Evolutionary conservation across 805 yeast species (phyloP).

Genomic region (Maudiozyma saulgeensis): DNA sequence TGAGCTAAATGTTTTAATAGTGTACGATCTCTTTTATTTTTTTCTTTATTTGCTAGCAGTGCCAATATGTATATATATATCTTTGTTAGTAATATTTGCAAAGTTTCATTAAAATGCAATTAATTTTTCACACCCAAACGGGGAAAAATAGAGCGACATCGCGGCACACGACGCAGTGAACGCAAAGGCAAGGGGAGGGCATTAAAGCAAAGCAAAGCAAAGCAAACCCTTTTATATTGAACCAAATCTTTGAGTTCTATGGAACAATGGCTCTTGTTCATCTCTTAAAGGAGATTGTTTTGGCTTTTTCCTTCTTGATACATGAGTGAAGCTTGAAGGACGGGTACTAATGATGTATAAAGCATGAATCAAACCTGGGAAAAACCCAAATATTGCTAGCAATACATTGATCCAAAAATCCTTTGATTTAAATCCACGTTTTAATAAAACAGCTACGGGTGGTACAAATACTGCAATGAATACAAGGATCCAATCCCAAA

Average conservation of each 20-base stretch:
- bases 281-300: neutral
- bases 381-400: constrained; percentile 50
- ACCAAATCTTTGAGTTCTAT: neutral
- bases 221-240: neutral
- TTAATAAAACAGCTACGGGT: constrained; percentile 60
- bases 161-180: no score
- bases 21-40: no score
- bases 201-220: neutral
- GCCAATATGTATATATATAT: no score
- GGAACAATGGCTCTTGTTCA: neutral
- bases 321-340: neutral
- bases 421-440: constrained; percentile 43
- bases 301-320: neutral
- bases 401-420: constrained; percentile 46
- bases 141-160: no score
- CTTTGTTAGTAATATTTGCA: no score
- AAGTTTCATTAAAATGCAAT: no score
- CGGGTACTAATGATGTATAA: constrained; percentile 44
- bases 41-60: no score
- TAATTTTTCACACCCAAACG: no score
- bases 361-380: constrained; percentile 65
- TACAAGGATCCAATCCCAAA: constrained; percentile 52
- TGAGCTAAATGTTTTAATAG: no score
- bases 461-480: constrained; percentile 61
- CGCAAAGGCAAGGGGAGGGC: neutral